A percentile compares a stretch with the other conserved stretches of the same genome.
phyloP scores from a whole-genome alignment of 148 eudicot genomes.

The Talinum fruticosum region DNA sequence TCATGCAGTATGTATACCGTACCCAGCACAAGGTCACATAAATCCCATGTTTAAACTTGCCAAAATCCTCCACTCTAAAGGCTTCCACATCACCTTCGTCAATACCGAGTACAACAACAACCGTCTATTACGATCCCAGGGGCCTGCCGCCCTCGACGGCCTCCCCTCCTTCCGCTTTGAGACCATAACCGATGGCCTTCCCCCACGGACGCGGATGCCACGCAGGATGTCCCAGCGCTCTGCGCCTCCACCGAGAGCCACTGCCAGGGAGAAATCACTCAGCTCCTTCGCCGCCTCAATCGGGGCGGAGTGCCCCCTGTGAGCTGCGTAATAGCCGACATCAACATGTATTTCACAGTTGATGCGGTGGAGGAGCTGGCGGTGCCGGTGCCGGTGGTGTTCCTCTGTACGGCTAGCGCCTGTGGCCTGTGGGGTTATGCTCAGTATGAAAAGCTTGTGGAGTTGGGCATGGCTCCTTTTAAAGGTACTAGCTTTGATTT shows the following conservation, averaged over 20 bases:
- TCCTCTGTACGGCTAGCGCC: conserved; percentile 41
- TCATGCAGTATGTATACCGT: conserved; percentile 30
- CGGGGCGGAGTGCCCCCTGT: conserved; percentile 25
- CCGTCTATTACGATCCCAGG: conserved; percentile 26
- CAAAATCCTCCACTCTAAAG: conserved; percentile 22
- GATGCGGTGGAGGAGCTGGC: conserved; percentile 32
- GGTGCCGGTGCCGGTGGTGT: conserved; percentile 26
- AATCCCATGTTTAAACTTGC: conserved; percentile 28
- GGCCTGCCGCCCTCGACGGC: conserved; percentile 11
- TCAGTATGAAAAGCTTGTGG: conserved; percentile 27
- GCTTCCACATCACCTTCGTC: conserved; percentile 35
- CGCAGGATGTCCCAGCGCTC: conserved; percentile 18
- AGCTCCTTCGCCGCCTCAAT: conserved; percentile 16
- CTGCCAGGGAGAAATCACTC: no score
- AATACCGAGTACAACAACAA: conserved; percentile 20
- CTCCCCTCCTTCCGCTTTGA: conserved; percentile 25
- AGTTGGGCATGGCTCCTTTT: conserved; percentile 21
- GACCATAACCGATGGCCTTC: conserved; percentile 33
- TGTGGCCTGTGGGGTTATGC: conserved; percentile 34
- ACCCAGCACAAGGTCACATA: conserved; percentile 36
- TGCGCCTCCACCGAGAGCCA: conserved; percentile 11
- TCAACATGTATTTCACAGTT: conserved; percentile 18
- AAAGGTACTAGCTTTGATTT: no score
- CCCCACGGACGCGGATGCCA: conserved; percentile 18
- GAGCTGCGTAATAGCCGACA: conserved; percentile 24